Percentiles rank a stretch among this genome's conserved stretches.
Conservation (phyloP, 306 rosid genomes). For the Vicia villosa region DNA sequence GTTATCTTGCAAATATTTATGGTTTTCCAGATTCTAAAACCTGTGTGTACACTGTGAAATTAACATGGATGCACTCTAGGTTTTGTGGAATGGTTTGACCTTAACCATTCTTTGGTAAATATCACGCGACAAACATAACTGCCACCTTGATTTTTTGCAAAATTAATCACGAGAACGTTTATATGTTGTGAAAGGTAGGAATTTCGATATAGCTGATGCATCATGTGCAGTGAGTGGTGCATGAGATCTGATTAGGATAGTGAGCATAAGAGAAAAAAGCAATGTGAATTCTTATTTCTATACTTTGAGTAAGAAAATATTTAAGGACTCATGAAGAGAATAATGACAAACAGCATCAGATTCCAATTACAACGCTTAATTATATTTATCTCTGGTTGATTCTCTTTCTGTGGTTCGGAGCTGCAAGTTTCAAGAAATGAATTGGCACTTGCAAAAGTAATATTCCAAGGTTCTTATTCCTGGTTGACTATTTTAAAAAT, state of each 20-base stretch:
- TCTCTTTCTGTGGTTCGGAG: constrained; percentile 43
- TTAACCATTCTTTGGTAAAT: neutral
- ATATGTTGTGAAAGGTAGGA: neutral
- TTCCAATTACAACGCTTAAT: constrained; percentile 33
- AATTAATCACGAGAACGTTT: neutral
- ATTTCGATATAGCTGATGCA: too few species aligned
- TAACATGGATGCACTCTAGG: neutral
- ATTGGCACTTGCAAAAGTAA: constrained; percentile 26
- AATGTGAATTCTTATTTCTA: neutral
- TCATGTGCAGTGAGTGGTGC: neutral
- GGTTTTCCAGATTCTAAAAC: constrained; percentile 9
- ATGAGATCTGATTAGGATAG: neutral
- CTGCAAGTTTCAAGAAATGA: constrained; percentile 35
- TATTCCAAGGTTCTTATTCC: constrained; percentile 39
- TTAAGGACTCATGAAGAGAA: constrained; percentile 13
- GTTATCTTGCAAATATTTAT: constrained; percentile 22
- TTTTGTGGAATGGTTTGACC: neutral
- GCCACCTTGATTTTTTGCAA: neutral
- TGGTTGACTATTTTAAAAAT: constrained; percentile 1
- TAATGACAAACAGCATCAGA: constrained; percentile 37
- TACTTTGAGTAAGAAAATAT: constrained; percentile 4
- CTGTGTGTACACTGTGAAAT: constrained; percentile 3
- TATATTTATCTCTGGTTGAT: neutral
- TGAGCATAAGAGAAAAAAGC: neutral
- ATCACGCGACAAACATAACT: too few species aligned